A percentile compares a stretch with the other conserved stretches of the same genome.
phyloP scores from a whole-genome alignment of 2,329 filamentous ascomycete genomes.

The Ilyonectria mors-panacis region DNA sequence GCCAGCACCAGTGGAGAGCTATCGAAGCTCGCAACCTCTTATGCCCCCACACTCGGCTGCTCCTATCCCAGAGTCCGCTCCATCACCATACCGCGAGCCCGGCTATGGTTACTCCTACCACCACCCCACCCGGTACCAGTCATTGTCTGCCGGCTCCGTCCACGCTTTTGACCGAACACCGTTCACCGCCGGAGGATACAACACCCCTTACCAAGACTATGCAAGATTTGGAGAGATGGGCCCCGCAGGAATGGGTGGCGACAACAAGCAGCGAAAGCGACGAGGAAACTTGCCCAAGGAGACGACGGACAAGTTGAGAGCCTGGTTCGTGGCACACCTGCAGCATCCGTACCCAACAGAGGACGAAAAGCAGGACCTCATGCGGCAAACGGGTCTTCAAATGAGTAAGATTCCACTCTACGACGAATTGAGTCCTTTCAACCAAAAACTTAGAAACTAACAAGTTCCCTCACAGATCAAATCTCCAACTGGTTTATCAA shows the following conservation, averaged over 20 bases:
- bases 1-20: slow-evolving; percentile 55
- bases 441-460: slow-evolving; percentile 30
- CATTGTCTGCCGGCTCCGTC: slow-evolving; percentile 61
- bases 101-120: slow-evolving; percentile 59
- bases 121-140: slow-evolving; percentile 62
- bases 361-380: slow-evolving; percentile 88
- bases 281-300: slow-evolving; percentile 93
- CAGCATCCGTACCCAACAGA: slow-evolving; percentile 89
- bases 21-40: slow-evolving; percentile 49
- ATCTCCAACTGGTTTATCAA: slow-evolving; percentile 90
- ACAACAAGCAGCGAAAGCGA: slow-evolving; percentile 72
- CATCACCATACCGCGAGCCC: slow-evolving; percentile 52
- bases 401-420: slow-evolving; percentile 74
- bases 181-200: slow-evolving; percentile 60
- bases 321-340: slow-evolving; percentile 85
- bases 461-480: slow-evolving; percentile 67
- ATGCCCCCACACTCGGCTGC: slow-evolving; percentile 45
- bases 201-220: slow-evolving; percentile 59
- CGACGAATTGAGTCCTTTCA: background rate
- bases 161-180: slow-evolving; percentile 61
- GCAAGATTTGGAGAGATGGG: slow-evolving; percentile 60
- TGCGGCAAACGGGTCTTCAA: slow-evolving; percentile 81
- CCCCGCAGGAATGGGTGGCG: slow-evolving; percentile 55
- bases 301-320: slow-evolving; percentile 84
- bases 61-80: slow-evolving; percentile 51